Evolutionary conservation across 1,284 basidiomycete genomes (phyloP).

Genomic region (Heterobasidion occidentale): DNA sequence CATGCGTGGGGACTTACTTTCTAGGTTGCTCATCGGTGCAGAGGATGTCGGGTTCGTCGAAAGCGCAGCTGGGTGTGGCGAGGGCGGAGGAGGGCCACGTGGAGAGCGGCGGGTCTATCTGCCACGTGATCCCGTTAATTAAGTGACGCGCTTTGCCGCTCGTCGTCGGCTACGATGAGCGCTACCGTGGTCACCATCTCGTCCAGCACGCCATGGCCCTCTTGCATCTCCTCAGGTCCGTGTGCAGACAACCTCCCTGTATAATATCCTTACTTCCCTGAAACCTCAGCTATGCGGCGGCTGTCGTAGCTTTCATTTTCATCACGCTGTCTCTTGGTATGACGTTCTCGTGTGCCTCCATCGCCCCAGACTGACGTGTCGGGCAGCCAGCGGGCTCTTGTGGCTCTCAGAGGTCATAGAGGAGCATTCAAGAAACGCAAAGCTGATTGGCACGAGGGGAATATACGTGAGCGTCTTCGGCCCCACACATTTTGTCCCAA

Average conservation of each 20-base stretch:
- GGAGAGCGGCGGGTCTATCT: too few relatives aligned
- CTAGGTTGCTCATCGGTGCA: slow-evolving; percentile 72
- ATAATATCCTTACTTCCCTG: too few relatives aligned
- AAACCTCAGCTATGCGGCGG: slow-evolving; percentile 23
- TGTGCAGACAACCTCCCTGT: neutral
- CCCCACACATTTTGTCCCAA: slow-evolving; percentile 1
- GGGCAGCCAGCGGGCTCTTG: slow-evolving; percentile 79
- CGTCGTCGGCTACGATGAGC: neutral
- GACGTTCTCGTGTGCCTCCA: neutral
- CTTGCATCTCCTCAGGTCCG: slow-evolving; percentile 17
- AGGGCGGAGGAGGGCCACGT: neutral
- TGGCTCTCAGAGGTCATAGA: slow-evolving; percentile 94
- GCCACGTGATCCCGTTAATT: neutral
- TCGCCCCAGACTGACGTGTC: neutral
- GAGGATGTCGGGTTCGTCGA: neutral
- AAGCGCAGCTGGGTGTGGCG: neutral
- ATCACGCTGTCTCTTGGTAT: slow-evolving; percentile 27
- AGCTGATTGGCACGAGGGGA: slow-evolving; percentile 69
- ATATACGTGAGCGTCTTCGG: slow-evolving; percentile 65
- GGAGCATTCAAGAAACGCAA: slow-evolving; percentile 79
- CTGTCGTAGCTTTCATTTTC: slow-evolving; percentile 26
- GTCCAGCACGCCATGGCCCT: slow-evolving; percentile 11
- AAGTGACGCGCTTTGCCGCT: neutral
- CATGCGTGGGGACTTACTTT: slow-evolving; percentile 55
- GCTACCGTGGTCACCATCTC: neutral